Percentiles rank a stretch among this genome's conserved stretches.
Conservation (phyloP, 1,284 basidiomycete species). For the Chalciporus sp. region DNA sequence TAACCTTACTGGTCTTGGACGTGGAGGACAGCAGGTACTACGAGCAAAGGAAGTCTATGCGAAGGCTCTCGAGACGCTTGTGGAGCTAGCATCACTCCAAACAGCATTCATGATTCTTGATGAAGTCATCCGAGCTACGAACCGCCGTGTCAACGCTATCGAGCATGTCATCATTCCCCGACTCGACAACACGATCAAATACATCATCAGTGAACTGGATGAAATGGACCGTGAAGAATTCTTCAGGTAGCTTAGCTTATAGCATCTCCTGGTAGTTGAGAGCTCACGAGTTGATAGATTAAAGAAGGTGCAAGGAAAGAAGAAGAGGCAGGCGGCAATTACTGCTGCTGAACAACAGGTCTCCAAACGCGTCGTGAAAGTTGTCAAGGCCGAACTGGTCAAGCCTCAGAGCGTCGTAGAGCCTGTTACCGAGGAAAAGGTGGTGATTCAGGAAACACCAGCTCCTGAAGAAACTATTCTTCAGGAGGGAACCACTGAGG, state of each 20-base stretch:
- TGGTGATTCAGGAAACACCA: no score
- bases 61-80: slow-evolving; percentile 95
- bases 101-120: slow-evolving; percentile 99
- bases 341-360: slow-evolving; percentile 26
- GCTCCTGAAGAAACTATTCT: not conserved
- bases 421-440: slow-evolving; percentile 40
- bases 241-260: slow-evolving; percentile 65
- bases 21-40: slow-evolving; percentile 96
- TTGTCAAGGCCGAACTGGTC: slow-evolving; percentile 23
- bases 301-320: slow-evolving; percentile 97
- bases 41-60: slow-evolving; percentile 95
- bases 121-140: slow-evolving; percentile 98
- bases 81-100: slow-evolving; percentile 95
- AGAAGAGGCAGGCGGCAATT: slow-evolving; percentile 66
- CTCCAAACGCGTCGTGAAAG: slow-evolving; percentile 24
- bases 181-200: slow-evolving; percentile 96
- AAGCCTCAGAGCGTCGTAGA: slow-evolving; percentile 30
- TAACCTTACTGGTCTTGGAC: slow-evolving; percentile 95
- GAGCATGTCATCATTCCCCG: slow-evolving; percentile 97
- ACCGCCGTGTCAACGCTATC: slow-evolving; percentile 97
- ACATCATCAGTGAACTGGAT: slow-evolving; percentile 93
- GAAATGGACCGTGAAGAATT: slow-evolving; percentile 99
- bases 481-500: not conserved
- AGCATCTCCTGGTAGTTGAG: not conserved
- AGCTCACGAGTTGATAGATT: slow-evolving; percentile 49